Evolutionary conservation across 2,329 filamentous ascomycete genomes (phyloP).

Genomic region (Hirsutella thompsonii): DNA sequence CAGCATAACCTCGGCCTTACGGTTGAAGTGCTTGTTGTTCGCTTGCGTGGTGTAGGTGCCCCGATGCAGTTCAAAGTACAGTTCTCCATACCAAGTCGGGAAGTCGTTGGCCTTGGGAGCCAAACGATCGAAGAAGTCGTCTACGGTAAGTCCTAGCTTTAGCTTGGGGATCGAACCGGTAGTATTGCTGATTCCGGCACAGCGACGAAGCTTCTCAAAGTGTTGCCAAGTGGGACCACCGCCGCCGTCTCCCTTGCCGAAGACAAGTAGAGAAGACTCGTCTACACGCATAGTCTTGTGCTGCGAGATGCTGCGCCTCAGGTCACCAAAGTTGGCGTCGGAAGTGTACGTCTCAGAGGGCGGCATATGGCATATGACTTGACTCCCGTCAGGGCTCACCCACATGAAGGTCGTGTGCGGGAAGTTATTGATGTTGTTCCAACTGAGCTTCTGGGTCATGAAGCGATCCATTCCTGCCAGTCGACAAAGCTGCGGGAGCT

Average conservation of each 20-base stretch:
- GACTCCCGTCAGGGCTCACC: constrained; percentile 89
- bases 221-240: constrained; percentile 91
- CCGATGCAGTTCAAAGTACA: constrained; percentile 95
- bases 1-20: constrained; percentile 71
- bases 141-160: constrained; percentile 79
- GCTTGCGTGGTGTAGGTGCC: constrained; percentile 96
- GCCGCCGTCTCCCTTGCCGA: constrained; percentile 92
- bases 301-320: constrained; percentile 76
- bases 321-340: constrained; percentile 86
- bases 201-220: constrained; percentile 85
- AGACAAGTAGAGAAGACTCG: constrained; percentile 78
- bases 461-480: constrained; percentile 94
- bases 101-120: constrained; percentile 69
- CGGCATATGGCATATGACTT: constrained; percentile 96
- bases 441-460: constrained; percentile 96
- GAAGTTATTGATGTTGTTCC: constrained; percentile 99
- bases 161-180: constrained; percentile 69
- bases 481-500: constrained; percentile 86
- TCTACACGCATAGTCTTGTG: constrained; percentile 97
- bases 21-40: constrained; percentile 93
- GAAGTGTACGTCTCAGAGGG: constrained; percentile 93
- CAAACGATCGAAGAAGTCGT: constrained; percentile 83
- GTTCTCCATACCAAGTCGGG: constrained; percentile 93
- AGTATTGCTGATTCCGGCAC: constrained; percentile 82
- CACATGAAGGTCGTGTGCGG: constrained; percentile 98